phyloP scores from a whole-genome alignment of 176 grass and related monocot species.

The Cenchrus purpureus region DNA sequence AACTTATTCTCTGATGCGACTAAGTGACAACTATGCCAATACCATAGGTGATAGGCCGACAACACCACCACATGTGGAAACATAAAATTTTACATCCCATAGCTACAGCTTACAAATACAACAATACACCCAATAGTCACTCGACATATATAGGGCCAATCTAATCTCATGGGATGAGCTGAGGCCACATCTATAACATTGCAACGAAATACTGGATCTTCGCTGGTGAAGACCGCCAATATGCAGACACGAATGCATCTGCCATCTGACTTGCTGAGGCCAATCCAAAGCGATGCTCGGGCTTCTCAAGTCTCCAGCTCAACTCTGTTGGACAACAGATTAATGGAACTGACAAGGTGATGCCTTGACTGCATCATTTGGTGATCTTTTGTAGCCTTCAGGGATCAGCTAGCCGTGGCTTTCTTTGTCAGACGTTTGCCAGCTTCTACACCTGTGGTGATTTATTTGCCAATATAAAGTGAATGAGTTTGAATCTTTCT shows the following conservation, averaged over 20 bases:
- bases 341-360: constrained; percentile 27
- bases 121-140: not conserved
- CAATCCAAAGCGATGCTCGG: not conserved
- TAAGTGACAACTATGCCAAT: constrained; percentile 9
- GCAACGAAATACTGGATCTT: not conserved
- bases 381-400: constrained; percentile 29
- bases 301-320: constrained; percentile 41
- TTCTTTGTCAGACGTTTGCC: constrained; percentile 38
- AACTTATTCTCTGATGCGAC: no score
- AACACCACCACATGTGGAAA: not conserved
- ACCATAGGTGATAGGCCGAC: not conserved
- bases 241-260: not conserved
- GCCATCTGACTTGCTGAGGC: not conserved
- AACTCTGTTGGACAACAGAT: constrained; percentile 45
- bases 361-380: constrained; percentile 30
- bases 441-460: constrained; percentile 42
- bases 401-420: constrained; percentile 17
- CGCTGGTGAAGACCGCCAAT: not conserved
- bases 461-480: constrained; percentile 18
- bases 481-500: not conserved
- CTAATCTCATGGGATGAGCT: not conserved
- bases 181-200: not conserved
- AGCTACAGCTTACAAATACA: constrained; percentile 29
- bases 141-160: not conserved
- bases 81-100: not conserved